phyloP scores from a whole-genome alignment of 1,139 yeast genomes.

The Saccharomyces hybrid region DNA sequence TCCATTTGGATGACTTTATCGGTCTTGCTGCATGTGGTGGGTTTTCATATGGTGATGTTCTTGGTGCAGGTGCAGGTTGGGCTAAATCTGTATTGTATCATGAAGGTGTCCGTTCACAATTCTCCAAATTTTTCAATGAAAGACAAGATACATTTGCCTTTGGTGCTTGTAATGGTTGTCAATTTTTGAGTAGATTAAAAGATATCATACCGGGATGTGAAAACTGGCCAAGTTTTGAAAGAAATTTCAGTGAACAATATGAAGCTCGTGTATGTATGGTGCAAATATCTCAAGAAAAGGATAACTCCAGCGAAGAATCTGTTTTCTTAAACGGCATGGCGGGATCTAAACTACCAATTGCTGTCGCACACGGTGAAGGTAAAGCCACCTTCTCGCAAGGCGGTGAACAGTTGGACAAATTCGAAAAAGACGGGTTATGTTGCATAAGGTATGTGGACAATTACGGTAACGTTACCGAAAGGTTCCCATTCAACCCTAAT shows the following conservation, averaged over 20 bases:
- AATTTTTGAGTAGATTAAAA: constrained; percentile 82
- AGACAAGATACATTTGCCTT: constrained; percentile 93
- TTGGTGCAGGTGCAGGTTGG: constrained; percentile 99
- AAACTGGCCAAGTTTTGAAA: constrained; percentile 94
- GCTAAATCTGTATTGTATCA: constrained; percentile 94
- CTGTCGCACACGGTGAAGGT: constrained; percentile 99
- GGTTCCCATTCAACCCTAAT: constrained; percentile 91
- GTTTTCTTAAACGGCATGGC: constrained; percentile 86
- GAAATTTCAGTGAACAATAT: constrained; percentile 87
- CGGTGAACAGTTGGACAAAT: constrained; percentile 37
- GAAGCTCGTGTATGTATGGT: constrained; percentile 94
- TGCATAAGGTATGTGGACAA: constrained; percentile 82
- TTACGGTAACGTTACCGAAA: constrained; percentile 74
- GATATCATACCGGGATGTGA: constrained; percentile 91
- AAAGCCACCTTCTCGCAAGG: constrained; percentile 56
- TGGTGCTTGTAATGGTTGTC: constrained; percentile 99
- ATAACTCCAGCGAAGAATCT: constrained; percentile 39
- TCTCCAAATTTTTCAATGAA: constrained; percentile 70
- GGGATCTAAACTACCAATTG: constrained; percentile 88
- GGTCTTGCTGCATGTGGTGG: constrained; percentile 99
- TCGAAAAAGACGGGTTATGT: constrained; percentile 45
- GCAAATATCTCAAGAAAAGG: constrained; percentile 55
- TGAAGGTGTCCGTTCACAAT: constrained; percentile 67
- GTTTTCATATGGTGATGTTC: constrained; percentile 96
- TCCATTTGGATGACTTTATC: constrained; percentile 69